Evolutionary conservation across 352 stramenopile species (phyloP), one percentile per base, ranked within the genome.

Genomic region (Phytophthora pseudosyringae): DNA sequence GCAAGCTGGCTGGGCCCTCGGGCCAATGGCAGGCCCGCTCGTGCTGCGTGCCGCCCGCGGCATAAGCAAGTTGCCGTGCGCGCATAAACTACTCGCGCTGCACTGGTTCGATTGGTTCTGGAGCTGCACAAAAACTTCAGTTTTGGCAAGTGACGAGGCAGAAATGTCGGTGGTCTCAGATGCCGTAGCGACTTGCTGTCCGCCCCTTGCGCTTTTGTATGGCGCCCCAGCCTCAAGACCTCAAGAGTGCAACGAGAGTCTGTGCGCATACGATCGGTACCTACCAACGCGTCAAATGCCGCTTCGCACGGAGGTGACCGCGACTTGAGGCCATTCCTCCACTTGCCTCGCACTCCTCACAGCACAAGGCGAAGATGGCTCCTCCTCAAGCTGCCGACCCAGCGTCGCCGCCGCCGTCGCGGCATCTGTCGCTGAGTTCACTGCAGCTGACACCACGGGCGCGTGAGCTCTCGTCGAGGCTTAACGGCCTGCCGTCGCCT

Each of bases 101-200:
- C 29, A 49, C 18, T 33, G 21, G 46, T 29, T 49, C 58, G 54
- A 70, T 69, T 73, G 58, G 53, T 36, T 36, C 38, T 11, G 18
- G 43, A 44, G 10, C 8, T 39, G 52, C 31, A 51, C 29, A 51
- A 44, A 61, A 52, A 46, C 53, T 61, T 69, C 51, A 69, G 46
- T 58, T 45, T 47, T 16, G 9, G 53, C 65, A 69, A 61, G 59
- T 61, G 65, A 69, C 65, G 54, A 69, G 59, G 59, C 59, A 65
- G 11, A 57, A 54, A 50, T 59, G 29, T 57, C 31, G 64, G 57
- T 26, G 63, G 58, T 63, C 64, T 57, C 57, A 54, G 40, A 33
- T 43, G 18, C n/a, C n/a, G 6, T 52, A 18, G 33, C 62, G 39
- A 41, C 28, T 50, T 47, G 51, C 29, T 57, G 44, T 59, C 52